A percentile compares a stretch with the other conserved stretches of the same genome.
phyloP scores from a whole-genome alignment of 768 basidiomycete genomes.

The Phlebiopsis gigantea region DNA sequence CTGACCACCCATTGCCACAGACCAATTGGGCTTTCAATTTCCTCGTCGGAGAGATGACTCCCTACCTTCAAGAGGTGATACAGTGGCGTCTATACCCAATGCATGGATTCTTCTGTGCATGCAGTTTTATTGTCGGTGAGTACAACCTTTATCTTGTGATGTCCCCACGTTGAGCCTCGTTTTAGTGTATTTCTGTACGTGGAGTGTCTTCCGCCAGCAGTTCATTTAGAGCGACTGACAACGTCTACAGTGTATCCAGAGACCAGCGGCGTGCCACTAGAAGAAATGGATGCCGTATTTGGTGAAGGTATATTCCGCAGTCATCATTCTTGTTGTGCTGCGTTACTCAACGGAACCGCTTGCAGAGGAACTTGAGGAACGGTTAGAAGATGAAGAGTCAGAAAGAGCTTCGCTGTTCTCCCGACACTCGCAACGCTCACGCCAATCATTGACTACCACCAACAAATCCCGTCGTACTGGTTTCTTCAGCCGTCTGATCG shows the following conservation, averaged over 20 bases:
- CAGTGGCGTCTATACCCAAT: constrained; percentile 92
- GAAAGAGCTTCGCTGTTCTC: constrained; percentile 54
- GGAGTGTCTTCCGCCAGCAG: no score
- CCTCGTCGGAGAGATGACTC: constrained; percentile 84
- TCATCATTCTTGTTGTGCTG: not conserved
- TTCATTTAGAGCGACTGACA: not conserved
- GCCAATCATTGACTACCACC: constrained; percentile 28
- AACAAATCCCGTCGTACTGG: constrained; percentile 25
- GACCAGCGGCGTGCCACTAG: constrained; percentile 80
- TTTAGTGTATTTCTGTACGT: constrained; percentile 73
- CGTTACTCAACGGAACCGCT: not conserved
- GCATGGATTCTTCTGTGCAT: constrained; percentile 89
- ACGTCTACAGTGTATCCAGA: constrained; percentile 67
- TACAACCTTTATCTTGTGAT: constrained; percentile 7
- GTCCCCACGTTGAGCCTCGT: constrained; percentile 2
- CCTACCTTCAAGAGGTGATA: constrained; percentile 81
- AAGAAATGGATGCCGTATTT: constrained; percentile 90
- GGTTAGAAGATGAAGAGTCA: constrained; percentile 57
- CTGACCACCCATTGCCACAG: not conserved
- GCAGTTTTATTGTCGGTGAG: constrained; percentile 77
- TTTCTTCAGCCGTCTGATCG: constrained; percentile 49
- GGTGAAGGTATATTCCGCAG: constrained; percentile 66
- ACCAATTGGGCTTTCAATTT: constrained; percentile 87
- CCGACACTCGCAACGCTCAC: constrained; percentile 27
- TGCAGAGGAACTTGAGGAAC: constrained; percentile 48